Evolutionary conservation across 208 protist species (phyloP).

Genomic region (Leishmania aethiopica): DNA sequence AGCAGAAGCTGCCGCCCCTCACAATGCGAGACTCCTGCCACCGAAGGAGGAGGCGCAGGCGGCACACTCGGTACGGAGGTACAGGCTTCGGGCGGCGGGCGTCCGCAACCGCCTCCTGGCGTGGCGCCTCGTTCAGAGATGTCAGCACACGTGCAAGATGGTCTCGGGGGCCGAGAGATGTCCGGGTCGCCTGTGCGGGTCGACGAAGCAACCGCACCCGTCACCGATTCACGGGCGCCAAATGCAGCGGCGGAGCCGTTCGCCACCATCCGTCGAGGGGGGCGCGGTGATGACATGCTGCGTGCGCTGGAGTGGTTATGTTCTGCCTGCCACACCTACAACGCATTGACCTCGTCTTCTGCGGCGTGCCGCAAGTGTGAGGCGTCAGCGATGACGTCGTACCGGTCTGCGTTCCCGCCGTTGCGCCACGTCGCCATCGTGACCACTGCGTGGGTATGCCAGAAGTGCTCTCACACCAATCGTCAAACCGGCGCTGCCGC

Average conservation of each 20-base stretch:
- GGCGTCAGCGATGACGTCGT: conserved; percentile 40
- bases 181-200: background rate
- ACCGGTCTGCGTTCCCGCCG: conserved; percentile 48
- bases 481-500: background rate
- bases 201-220: background rate
- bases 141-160: background rate
- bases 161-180: background rate
- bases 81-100: background rate
- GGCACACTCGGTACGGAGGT: no score
- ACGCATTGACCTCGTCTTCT: conserved; percentile 32
- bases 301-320: conserved; percentile 67
- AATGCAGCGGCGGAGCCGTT: conserved; percentile 49
- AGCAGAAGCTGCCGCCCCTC: background rate
- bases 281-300: background rate
- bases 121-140: background rate
- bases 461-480: conserved; percentile 41
- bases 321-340: conserved; percentile 56
- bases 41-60: background rate
- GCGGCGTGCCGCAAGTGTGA: conserved; percentile 48
- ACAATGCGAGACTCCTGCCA: background rate
- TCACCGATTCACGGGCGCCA: conserved; percentile 31
- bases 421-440: conserved; percentile 71
- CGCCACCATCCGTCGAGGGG: conserved; percentile 27
- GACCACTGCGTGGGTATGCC: conserved; percentile 64
- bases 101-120: no score